These are phyloP conservation scores for Mangifera indica DNA, from an alignment of 345 rosid species.

Conservation along the genomic window DNA sequence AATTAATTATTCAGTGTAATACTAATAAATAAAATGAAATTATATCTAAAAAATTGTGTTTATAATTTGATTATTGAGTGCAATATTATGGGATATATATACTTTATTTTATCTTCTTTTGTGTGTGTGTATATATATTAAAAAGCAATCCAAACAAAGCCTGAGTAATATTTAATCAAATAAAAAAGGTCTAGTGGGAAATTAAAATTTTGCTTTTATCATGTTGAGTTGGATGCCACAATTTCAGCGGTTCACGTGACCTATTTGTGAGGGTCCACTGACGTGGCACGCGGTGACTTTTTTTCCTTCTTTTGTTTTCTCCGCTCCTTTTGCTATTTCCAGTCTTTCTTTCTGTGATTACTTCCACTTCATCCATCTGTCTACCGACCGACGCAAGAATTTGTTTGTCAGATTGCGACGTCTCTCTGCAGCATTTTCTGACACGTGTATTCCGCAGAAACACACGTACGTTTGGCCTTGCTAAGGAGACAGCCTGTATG, in stretches of 20 bases:
- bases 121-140: too few relatives aligned
- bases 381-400: too few relatives aligned
- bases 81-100: too few relatives aligned
- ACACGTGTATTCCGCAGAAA: background rate
- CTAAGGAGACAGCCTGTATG: background rate
- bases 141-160: too few relatives aligned
- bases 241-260: background rate
- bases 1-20: too few relatives aligned
- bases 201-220: background rate
- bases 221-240: constrained; percentile 9
- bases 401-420: background rate
- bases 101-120: too few relatives aligned
- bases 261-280: background rate
- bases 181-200: background rate
- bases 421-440: background rate
- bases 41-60: too few relatives aligned
- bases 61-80: too few relatives aligned
- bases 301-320: background rate
- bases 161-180: too few relatives aligned
- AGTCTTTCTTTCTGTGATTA: too few relatives aligned
- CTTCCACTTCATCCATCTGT: too few relatives aligned
- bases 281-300: constrained; percentile 11
- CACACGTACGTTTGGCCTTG: background rate
- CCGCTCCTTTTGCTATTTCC: background rate
- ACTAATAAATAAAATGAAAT: too few relatives aligned